phyloP scores from a whole-genome alignment of 2,329 filamentous ascomycete genomes.

The Harringtonia aguacate region DNA sequence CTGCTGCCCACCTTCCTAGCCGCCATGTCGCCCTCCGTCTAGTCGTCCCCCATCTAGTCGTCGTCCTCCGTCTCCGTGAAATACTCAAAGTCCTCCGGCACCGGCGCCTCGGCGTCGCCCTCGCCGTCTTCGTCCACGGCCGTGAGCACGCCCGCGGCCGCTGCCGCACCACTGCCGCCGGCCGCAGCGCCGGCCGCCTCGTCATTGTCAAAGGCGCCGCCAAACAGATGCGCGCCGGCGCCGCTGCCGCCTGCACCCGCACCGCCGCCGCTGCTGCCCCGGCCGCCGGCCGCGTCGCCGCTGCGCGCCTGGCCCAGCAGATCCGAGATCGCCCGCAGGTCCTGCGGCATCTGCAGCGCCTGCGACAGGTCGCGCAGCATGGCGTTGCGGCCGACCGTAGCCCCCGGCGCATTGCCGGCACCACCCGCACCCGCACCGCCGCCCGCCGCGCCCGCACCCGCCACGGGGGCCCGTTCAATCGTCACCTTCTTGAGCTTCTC shows the following conservation, averaged over 20 bases:
- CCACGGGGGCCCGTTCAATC: constrained; percentile 50
- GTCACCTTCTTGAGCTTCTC: constrained; percentile 81
- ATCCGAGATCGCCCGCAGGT: constrained; percentile 29
- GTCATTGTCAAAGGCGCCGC: constrained; percentile 6
- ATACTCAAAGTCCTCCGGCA: constrained; percentile 69
- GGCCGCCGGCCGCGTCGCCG: constrained; percentile 11
- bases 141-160: constrained; percentile 70
- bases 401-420: constrained; percentile 9
- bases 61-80: constrained; percentile 54
- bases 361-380: constrained; percentile 9
- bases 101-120: constrained; percentile 58
- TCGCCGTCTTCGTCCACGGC: constrained; percentile 80
- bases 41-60: constrained; percentile 11
- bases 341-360: constrained; percentile 8
- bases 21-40: not conserved
- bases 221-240: constrained; percentile 10
- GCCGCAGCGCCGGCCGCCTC: constrained; percentile 30
- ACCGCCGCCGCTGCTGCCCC: constrained; percentile 10
- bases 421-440: not conserved
- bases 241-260: constrained; percentile 5
- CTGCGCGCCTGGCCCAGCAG: constrained; percentile 28
- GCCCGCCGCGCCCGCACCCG: constrained; percentile 15
- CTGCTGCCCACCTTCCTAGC: not conserved
- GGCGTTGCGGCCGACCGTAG: constrained; percentile 7
- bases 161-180: constrained; percentile 45